A percentile compares a stretch with the other conserved stretches of the same genome.
Conservation (phyloP, 2,329 filamentous ascomycete genomes). For the Pseudocercospora cruenta region DNA sequence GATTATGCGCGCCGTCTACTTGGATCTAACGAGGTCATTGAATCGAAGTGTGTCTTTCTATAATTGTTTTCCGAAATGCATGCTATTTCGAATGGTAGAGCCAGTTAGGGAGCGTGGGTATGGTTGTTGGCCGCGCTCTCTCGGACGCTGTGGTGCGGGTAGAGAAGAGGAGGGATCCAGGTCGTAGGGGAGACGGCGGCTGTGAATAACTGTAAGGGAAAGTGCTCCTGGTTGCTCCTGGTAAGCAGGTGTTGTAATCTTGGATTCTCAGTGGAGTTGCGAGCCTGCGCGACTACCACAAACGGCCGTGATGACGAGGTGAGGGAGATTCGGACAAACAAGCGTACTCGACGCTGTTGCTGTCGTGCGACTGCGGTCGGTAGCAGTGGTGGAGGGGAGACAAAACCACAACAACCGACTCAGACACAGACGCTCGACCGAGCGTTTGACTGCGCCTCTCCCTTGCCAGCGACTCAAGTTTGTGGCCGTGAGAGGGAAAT, state of each 20-base stretch:
- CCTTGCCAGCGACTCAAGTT: neutral
- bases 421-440: neutral
- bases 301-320: neutral
- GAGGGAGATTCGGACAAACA: neutral
- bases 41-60: conserved; percentile 8
- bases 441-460: neutral
- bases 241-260: conserved; percentile 2
- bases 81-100: conserved; percentile 4
- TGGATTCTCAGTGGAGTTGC: neutral
- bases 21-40: conserved; percentile 17
- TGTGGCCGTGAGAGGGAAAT: neutral
- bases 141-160: neutral
- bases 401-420: too few relatives aligned
- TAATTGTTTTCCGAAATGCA: conserved; percentile 10
- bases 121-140: neutral
- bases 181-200: conserved; percentile 4
- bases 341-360: neutral
- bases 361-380: conserved; percentile 4
- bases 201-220: neutral
- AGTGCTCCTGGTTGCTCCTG: conserved; percentile 11
- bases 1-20: conserved; percentile 4
- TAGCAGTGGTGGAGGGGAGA: neutral
- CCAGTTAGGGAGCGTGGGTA: conserved; percentile 7
- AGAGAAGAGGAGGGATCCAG: neutral
- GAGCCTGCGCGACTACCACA: conserved; percentile 3